Percentiles rank a stretch among this genome's conserved stretches.
phyloP scores from a whole-genome alignment of 2,329 filamentous ascomycete species.

The Penicillium carneum region DNA sequence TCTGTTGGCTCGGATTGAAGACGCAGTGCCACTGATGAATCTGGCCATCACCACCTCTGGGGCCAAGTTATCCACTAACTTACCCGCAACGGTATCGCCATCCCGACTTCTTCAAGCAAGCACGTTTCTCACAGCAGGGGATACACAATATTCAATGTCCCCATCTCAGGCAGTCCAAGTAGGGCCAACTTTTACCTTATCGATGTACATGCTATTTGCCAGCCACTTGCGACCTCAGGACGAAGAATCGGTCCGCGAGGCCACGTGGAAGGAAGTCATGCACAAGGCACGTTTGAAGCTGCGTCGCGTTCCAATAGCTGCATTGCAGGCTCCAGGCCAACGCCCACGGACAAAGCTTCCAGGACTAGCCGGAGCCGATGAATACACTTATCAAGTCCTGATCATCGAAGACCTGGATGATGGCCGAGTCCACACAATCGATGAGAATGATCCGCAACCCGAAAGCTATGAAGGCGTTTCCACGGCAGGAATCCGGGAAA shows the following conservation, averaged over 20 bases:
- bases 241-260: slow-evolving; percentile 65
- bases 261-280: slow-evolving; percentile 94
- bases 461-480: slow-evolving; percentile 67
- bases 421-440: slow-evolving; percentile 70
- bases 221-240: slow-evolving; percentile 71
- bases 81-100: slow-evolving; percentile 84
- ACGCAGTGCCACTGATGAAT: slow-evolving; percentile 89
- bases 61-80: slow-evolving; percentile 78
- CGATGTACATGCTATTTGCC: slow-evolving; percentile 92
- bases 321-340: slow-evolving; percentile 42
- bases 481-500: slow-evolving; percentile 70
- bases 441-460: slow-evolving; percentile 65
- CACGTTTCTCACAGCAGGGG: slow-evolving; percentile 84
- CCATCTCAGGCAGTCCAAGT: slow-evolving; percentile 75
- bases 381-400: slow-evolving; percentile 81
- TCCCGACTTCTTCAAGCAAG: slow-evolving; percentile 91
- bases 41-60: slow-evolving; percentile 93
- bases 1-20: slow-evolving; percentile 80
- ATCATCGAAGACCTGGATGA: slow-evolving; percentile 84
- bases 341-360: slow-evolving; percentile 38
- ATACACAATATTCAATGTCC: slow-evolving; percentile 77
- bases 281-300: slow-evolving; percentile 89
- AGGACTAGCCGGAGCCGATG: slow-evolving; percentile 58
- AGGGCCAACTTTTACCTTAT: slow-evolving; percentile 83
- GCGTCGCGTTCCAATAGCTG: slow-evolving; percentile 70